Base-by-base conservation (phyloP, 2,329 filamentous ascomycete genomes). In the Zasmidium angulare region DNA sequence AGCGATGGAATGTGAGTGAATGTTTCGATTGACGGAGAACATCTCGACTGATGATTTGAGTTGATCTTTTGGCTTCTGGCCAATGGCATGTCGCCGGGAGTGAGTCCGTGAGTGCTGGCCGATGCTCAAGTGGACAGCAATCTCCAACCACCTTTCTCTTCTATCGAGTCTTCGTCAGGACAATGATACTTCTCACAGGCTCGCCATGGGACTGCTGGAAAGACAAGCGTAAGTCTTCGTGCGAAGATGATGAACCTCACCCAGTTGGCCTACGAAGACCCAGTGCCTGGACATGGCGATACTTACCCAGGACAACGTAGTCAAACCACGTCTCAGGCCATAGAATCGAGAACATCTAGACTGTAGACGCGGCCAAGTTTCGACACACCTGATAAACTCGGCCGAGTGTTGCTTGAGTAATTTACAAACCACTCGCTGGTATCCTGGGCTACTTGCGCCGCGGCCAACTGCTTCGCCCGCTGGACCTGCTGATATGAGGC, bases 401-500 rank as follows among this genome's bases (percentile, higher is more conserved):
- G 36, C 36, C 36, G 36, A 43, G 36, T 43, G n/a, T 43, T 17
- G 36, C 36, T 43, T 17, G 7, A 43, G 36, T n/a, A n/a, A n/a
- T 43, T 17, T 43, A 17, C 12, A 17, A 43, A 43, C 12, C 11
- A 43, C 4, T 9, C 12, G 36, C 36, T 17, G 36, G 36, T 3
- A 49, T 49, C 46, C 46, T 49, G 46, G 46, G 4, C 46, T 7
- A 49, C 22, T 50, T 50, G 49, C 49, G 22, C 49, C 49, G 49
- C 49, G 49, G 49, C 21, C 49, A 50, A 50, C 22, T 26, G 29
- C 49, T 4, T 19, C n/a, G 36, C 36, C 36, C 36, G n/a, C 9
- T 43, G 14, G 23, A 50, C 49, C 23, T 17, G 10, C n/a, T 29
- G 22, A 29, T 26, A 29, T 26, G 23, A 21, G 36, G 36, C 11